Percentiles rank a stretch among this genome's conserved stretches.
These are phyloP conservation scores for Syncephalis plumigaleata DNA, from an alignment of 371 early-diverging fungal species.

Conservation along the genomic window DNA sequence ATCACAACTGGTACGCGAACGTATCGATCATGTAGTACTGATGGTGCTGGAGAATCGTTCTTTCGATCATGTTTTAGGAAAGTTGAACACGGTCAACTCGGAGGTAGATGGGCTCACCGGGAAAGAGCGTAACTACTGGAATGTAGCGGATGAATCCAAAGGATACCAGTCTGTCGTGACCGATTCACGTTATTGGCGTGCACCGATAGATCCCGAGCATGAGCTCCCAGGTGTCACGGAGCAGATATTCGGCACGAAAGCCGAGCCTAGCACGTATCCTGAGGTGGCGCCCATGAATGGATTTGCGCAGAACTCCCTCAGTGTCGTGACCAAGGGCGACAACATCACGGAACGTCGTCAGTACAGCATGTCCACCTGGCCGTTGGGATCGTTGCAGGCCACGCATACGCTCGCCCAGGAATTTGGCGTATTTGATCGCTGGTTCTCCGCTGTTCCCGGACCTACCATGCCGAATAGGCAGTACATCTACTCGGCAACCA, in stretches of 20 bases:
- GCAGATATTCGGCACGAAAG: constrained; percentile 11
- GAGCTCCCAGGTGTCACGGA: constrained; percentile 8
- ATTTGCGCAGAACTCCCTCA: constrained; percentile 10
- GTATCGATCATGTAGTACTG: constrained; percentile 16
- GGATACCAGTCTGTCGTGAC: constrained; percentile 10
- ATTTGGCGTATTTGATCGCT: constrained; percentile 12
- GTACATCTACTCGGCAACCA: constrained; percentile 13
- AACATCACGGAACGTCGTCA: constrained; percentile 8
- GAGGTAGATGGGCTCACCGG: constrained; percentile 9
- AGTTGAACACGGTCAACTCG: constrained; percentile 8
- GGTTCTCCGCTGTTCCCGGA: constrained; percentile 14
- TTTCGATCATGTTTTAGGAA: constrained; percentile 17
- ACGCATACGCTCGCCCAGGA: constrained; percentile 13
- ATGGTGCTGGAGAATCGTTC: constrained; percentile 19
- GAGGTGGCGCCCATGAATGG: constrained; percentile 11
- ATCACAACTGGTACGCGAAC: not conserved
- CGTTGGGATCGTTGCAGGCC: constrained; percentile 10
- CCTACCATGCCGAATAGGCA: constrained; percentile 16
- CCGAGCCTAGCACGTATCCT: constrained; percentile 1
- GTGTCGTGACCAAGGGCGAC: constrained; percentile 2
- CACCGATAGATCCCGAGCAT: constrained; percentile 10
- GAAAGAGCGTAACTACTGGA: constrained; percentile 9
- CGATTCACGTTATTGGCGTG: constrained; percentile 8
- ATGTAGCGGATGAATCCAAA: constrained; percentile 6
- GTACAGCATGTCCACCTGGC: constrained; percentile 13